These are phyloP conservation scores for Lentinula raphanica DNA, from an alignment of 768 basidiomycete species.

Conservation along the genomic window DNA sequence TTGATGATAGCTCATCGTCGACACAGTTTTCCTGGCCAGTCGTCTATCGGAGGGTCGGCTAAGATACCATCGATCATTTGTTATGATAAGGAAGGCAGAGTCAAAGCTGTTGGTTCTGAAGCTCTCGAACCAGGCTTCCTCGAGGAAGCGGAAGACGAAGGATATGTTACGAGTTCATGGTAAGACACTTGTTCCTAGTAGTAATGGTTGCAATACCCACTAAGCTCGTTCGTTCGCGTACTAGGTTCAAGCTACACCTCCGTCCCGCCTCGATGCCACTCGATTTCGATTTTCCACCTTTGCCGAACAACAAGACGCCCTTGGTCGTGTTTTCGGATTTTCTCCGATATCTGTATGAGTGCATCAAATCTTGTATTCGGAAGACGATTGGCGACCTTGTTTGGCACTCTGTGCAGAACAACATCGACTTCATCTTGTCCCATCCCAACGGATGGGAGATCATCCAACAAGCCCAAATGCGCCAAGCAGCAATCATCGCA, in stretches of 20 bases:
- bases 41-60: constrained; percentile 34
- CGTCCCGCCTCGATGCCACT: constrained; percentile 21
- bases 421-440: constrained; percentile 47
- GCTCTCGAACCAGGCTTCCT: constrained; percentile 30
- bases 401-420: constrained; percentile 39
- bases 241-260: constrained; percentile 38
- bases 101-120: constrained; percentile 41
- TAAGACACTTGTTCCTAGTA: constrained; percentile 18
- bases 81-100: constrained; percentile 34
- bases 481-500: constrained; percentile 47
- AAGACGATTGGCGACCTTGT: constrained; percentile 38
- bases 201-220: no score
- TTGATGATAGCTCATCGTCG: neutral
- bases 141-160: constrained; percentile 36
- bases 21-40: constrained; percentile 40
- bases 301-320: constrained; percentile 37
- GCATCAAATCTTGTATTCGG: constrained; percentile 41
- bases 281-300: constrained; percentile 26
- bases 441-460: constrained; percentile 70
- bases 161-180: constrained; percentile 44
- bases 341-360: constrained; percentile 40
- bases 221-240: neutral
- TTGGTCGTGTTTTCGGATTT: constrained; percentile 46
- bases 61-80: constrained; percentile 47
- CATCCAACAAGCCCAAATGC: constrained; percentile 51